Evolutionary conservation across 352 stramenopile genomes (phyloP).

Genomic region (Globisporangium polare): DNA sequence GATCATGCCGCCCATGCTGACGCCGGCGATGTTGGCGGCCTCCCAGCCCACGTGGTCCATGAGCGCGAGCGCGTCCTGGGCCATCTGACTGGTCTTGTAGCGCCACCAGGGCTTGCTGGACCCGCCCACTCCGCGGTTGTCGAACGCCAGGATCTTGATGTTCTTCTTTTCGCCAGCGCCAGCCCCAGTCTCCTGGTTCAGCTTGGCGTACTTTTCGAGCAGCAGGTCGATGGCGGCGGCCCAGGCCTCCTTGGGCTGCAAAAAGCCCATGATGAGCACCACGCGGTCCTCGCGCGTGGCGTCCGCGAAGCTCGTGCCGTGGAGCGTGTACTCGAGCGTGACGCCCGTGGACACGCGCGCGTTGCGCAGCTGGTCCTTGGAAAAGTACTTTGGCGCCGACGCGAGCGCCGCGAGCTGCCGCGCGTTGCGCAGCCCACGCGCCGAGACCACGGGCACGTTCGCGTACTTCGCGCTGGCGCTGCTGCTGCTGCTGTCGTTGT

Average conservation of each 20-base stretch:
- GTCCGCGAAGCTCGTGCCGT: slow-evolving; percentile 14
- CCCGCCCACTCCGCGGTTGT: slow-evolving; percentile 42
- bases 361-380: slow-evolving; percentile 9
- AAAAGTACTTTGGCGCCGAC: slow-evolving; percentile 20
- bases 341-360: slow-evolving; percentile 27
- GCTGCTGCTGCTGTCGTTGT: too few relatives aligned
- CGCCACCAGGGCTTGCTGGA: slow-evolving; percentile 44
- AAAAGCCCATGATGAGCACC: slow-evolving; percentile 29
- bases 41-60: slow-evolving; percentile 51
- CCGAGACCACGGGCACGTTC: neutral
- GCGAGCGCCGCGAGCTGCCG: slow-evolving; percentile 20
- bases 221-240: slow-evolving; percentile 17
- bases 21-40: slow-evolving; percentile 39
- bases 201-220: slow-evolving; percentile 14
- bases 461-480: too few relatives aligned
- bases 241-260: slow-evolving; percentile 22
- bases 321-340: slow-evolving; percentile 45
- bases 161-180: slow-evolving; percentile 10
- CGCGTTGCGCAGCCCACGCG: slow-evolving; percentile 10
- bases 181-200: slow-evolving; percentile 7
- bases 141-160: slow-evolving; percentile 35
- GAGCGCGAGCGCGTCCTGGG: slow-evolving; percentile 52
- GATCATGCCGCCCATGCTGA: slow-evolving; percentile 75
- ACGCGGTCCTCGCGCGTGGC: slow-evolving; percentile 9
- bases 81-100: slow-evolving; percentile 63